Conservation (phyloP, 1,284 basidiomycete genomes). For the Amylostereum chailletii region DNA sequence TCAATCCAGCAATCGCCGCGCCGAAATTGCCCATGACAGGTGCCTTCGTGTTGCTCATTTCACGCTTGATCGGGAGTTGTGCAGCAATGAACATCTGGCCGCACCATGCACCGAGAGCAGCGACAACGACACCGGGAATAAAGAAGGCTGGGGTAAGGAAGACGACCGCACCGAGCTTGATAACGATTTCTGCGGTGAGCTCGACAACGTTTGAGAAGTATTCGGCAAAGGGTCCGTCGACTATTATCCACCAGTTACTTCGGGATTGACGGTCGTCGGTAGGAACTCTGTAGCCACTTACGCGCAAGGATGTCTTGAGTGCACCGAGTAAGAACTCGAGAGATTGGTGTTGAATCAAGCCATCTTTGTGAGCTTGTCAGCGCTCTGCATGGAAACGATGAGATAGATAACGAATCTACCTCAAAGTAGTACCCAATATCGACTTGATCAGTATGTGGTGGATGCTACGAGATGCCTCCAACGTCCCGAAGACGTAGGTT, state of each 20-base stretch:
- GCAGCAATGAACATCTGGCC: conserved; percentile 57
- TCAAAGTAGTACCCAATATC: conserved; percentile 47
- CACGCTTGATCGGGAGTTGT: conserved; percentile 70
- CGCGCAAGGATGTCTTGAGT: conserved; percentile 46
- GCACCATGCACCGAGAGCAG: conserved; percentile 34
- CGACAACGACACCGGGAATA: conserved; percentile 32
- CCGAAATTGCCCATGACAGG: conserved; percentile 68
- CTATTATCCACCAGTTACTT: conserved; percentile 11
- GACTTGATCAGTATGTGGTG: conserved; percentile 47
- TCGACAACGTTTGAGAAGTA: conserved; percentile 19
- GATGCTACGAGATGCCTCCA: conserved; percentile 46
- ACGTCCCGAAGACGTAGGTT: conserved; percentile 30
- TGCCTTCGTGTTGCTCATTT: conserved; percentile 61
- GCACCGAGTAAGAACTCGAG: conserved; percentile 49
- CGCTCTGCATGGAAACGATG: conserved; percentile 9
- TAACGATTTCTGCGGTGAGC: conserved; percentile 22
- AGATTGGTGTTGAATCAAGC: conserved; percentile 49
- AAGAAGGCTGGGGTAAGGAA: conserved; percentile 35
- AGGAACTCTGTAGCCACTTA: conserved; percentile 3
- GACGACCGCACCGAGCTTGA: conserved; percentile 36
- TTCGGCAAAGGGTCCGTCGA: conserved; percentile 22
- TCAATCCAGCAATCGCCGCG: conserved; percentile 56
- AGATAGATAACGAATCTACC: conserved; percentile 24
- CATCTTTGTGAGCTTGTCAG: conserved; percentile 22
- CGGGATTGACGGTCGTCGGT: not conserved